Conservation (phyloP, 345 rosid genomes). For the Lepidium africanum region DNA sequence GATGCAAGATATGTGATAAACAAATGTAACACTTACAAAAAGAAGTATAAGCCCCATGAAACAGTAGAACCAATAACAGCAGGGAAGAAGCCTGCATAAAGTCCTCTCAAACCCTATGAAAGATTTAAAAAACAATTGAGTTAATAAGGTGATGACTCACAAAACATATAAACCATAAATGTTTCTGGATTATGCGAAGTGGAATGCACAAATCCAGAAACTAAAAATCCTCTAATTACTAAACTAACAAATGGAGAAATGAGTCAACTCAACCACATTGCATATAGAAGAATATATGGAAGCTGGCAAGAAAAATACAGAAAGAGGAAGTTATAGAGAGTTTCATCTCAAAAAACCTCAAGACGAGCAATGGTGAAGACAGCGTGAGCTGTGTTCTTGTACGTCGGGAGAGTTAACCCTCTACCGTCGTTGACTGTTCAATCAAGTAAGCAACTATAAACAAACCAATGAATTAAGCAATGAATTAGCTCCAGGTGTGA, state of each 20-base stretch:
- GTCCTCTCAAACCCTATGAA: conserved; percentile 72
- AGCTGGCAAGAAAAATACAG: neutral
- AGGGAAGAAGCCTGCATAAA: conserved; percentile 83
- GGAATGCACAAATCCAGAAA: neutral
- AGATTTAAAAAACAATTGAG: too few relatives aligned
- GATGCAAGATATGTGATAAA: neutral
- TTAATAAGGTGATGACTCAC: neutral
- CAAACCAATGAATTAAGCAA: neutral
- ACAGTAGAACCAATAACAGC: conserved; percentile 80
- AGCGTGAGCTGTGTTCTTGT: conserved; percentile 80
- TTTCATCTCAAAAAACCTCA: conserved; percentile 40
- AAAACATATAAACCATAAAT: neutral
- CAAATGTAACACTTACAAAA: conserved; percentile 55
- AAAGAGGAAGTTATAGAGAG: neutral
- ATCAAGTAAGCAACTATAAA: conserved; percentile 1
- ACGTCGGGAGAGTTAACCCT: conserved; percentile 48
- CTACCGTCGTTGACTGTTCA: conserved; percentile 74
- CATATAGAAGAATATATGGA: neutral
- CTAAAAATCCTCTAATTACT: neutral
- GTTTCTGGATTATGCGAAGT: neutral
- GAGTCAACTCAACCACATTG: neutral
- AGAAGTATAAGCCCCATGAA: conserved; percentile 89
- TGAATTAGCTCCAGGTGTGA: neutral
- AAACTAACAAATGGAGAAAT: neutral
- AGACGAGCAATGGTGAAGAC: conserved; percentile 61